A percentile compares a stretch with the other conserved stretches of the same genome.
Evolutionary conservation across 2,329 filamentous ascomycete genomes (phyloP).

Genomic region (Colletotrichum limetticola): DNA sequence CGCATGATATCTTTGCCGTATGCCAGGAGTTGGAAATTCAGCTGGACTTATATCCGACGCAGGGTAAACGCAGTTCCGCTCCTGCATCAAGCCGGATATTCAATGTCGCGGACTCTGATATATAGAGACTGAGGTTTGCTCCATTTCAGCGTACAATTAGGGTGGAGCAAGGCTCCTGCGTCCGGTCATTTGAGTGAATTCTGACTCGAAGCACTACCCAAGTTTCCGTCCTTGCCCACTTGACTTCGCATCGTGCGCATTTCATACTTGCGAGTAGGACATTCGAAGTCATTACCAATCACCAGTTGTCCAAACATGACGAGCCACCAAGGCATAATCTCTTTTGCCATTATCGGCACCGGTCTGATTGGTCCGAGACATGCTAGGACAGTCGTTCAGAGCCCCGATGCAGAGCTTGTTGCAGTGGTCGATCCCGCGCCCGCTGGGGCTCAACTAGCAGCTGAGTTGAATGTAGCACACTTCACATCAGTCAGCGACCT

Average conservation of each 20-base stretch:
- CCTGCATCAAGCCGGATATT: not conserved
- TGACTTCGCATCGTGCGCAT: not conserved
- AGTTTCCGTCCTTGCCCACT: not conserved
- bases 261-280: not conserved
- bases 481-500: constrained; percentile 52
- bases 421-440: constrained; percentile 45
- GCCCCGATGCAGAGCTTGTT: constrained; percentile 37
- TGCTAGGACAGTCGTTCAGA: constrained; percentile 41
- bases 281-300: not conserved
- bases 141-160: not conserved
- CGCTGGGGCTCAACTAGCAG: constrained; percentile 36
- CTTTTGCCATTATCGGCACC: constrained; percentile 45
- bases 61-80: not conserved
- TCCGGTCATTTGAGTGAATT: not conserved
- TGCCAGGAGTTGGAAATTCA: not conserved
- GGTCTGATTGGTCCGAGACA: constrained; percentile 46
- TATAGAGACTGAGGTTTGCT: not conserved
- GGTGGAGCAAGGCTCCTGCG: not conserved
- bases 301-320: not conserved
- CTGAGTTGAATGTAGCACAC: constrained; percentile 37
- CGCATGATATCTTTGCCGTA: not conserved
- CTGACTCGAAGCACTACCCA: not conserved
- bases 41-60: not conserved
- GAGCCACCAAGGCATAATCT: not conserved
- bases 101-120: not conserved